Base-by-base conservation (phyloP, 805 yeast species). In the Metschnikowia gelsemii region DNA sequence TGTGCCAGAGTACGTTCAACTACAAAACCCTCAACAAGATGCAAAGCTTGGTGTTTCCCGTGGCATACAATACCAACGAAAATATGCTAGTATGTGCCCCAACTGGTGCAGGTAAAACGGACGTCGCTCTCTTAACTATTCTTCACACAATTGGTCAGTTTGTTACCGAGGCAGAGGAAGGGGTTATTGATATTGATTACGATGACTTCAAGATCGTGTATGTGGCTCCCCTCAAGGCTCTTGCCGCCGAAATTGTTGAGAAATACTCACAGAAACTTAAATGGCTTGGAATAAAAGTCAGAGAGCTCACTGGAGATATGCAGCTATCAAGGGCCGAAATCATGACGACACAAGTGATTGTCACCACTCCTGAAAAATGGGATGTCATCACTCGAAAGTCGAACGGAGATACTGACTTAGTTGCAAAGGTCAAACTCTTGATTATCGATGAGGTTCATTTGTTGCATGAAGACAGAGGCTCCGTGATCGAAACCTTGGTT, bases 401-500 rank as follows among this genome's bases (percentile, higher is more conserved):
- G 27, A 84, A 76, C 51, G 97, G 96, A 38, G 54, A 50, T 39
- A 50, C 48, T 6, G 56, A 50, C 23, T 39, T 52, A 16, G 56
- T 87, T 2, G 79, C 85, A 9, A 89, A 88, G 54, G 95, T 93
- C 8, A 87, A 83, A 60, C 66, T 93, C 11, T 66, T 93, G 43
- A 87, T 93, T 45, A 90, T 93, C 46, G 99, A 93, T 71, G 99
- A 93, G 65, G 98, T 93, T 0, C 99, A 93, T 73, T 70, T 93
- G 57, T 73, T 93, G 39, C 98, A 93, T 55, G 99, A 93, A 76
- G 99, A 93, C 42, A 79, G 99, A 70, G 99, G 99, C 54, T 87
- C 97, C 7, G 99, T 93, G 5, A 87, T 93, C 48, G 99, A 93
- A 62, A 89, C 97, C 0, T 43, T 62, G 37, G 67, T 73, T 1